phyloP scores from a whole-genome alignment of 768 basidiomycete species.

The Ephemerocybe angulata region DNA sequence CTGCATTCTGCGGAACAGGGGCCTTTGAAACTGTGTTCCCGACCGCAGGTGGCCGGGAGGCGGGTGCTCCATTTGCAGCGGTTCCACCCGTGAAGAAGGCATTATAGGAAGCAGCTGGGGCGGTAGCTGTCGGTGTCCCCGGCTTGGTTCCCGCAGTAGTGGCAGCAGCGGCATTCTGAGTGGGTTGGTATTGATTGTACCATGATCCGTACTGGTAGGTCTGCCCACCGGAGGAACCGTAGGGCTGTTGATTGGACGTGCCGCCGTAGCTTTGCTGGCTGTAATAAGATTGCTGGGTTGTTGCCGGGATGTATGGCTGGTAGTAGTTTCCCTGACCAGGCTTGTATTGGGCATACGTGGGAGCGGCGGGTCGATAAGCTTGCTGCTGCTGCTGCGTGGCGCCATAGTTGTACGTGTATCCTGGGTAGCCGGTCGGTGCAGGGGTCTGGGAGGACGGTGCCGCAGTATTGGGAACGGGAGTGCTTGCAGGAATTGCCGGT shows the following conservation, averaged over 20 bases:
- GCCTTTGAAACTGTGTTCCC: slow-evolving; percentile 48
- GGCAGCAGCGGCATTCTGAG: slow-evolving; percentile 19
- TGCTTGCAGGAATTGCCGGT: slow-evolving; percentile 24
- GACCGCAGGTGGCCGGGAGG: slow-evolving; percentile 40
- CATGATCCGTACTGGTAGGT: slow-evolving; percentile 33
- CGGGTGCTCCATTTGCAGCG: slow-evolving; percentile 7
- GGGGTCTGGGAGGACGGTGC: slow-evolving; percentile 23
- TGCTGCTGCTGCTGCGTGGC: slow-evolving; percentile 24
- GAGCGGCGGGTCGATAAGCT: slow-evolving; percentile 24
- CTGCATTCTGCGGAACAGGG: slow-evolving; percentile 6
- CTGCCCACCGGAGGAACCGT: slow-evolving; percentile 28
- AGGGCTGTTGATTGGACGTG: slow-evolving; percentile 32
- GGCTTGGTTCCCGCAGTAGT: slow-evolving; percentile 18
- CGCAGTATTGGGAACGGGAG: slow-evolving; percentile 21
- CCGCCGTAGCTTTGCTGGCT: slow-evolving; percentile 32
- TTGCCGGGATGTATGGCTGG: slow-evolving; percentile 25
- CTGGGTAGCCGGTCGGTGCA: slow-evolving; percentile 25
- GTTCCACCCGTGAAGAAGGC: slow-evolving; percentile 22
- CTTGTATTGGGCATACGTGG: slow-evolving; percentile 35
- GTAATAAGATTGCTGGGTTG: slow-evolving; percentile 32
- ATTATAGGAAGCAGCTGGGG: slow-evolving; percentile 24
- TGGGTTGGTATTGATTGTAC: slow-evolving; percentile 30
- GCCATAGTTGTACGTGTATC: slow-evolving; percentile 34
- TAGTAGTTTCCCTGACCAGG: slow-evolving; percentile 30
- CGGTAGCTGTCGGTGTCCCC: slow-evolving; percentile 25